Evolutionary conservation across 2,329 filamentous ascomycete species (phyloP), one percentile per base, ranked within the genome.

Genomic region (Ophiocordyceps robertsii): DNA sequence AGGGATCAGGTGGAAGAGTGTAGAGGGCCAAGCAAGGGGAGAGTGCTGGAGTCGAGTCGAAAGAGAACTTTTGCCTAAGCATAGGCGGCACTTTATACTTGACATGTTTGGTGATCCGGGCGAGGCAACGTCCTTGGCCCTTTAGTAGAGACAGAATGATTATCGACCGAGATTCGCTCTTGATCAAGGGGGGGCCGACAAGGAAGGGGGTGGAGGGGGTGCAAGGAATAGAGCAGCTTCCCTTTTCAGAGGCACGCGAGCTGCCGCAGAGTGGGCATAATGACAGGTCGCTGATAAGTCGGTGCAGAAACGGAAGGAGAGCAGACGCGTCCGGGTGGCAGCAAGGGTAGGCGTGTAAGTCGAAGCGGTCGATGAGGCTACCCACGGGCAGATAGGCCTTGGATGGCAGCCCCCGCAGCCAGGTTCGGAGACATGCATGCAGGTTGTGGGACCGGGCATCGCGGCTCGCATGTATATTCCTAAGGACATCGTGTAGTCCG

Each of bases 181-280:
- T 46, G 45, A 46, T 38, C 40, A 47, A 35, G 40, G 21, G 41
- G 6, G n/a, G 13, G 33, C 10, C 5, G 19, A 21, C 16, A 11
- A 11, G 29, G 37, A 24, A 29, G 30, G 31, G 31, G 31, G 32
- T 33, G 39, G 31, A 14, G 16, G 14, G 24, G 12, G 13, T 29
- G 43, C 32, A 39, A 31, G 29, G 46, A 47, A 42, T n/a, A 37
- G 14, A 21, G 29, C 32, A 40, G 42, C 42, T 40, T 39, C 38
- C 38, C n/a, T n/a, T 29, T 43, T 9, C 17, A 33, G 42, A 33
- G 29, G 13, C 27, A 17, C n/a, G 27, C n/a, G n/a, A 40, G 38
- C 17, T 17, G 10, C 16, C 27, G 4, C 21, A 31, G 16, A 24
- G 33, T 13, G 16, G 13, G 16, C 29, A 27, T 36, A 10, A 13